A percentile compares a stretch with the other conserved stretches of the same genome.
Conservation (phyloP, 345 rosid species). For the Clausena lansium region DNA sequence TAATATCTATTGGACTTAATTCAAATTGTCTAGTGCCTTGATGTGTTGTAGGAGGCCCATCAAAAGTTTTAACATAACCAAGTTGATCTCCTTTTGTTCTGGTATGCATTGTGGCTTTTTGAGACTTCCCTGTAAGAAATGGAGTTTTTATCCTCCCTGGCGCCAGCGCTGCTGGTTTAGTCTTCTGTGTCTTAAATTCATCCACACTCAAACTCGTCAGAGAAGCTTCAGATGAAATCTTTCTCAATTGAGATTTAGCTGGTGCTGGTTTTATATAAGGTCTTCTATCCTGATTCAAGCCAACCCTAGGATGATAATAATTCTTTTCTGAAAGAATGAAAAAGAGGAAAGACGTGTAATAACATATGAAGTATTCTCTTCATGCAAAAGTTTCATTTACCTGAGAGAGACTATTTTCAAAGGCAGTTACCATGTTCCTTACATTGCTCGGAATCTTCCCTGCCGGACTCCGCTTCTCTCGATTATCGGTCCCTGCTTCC, state of each 20-base stretch:
- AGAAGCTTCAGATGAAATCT: constrained; percentile 25
- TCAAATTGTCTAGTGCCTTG: constrained; percentile 8
- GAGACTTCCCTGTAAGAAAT: constrained; percentile 13
- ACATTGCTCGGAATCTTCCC: constrained; percentile 56
- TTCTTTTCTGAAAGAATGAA: too few relatives aligned
- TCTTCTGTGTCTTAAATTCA: constrained; percentile 15
- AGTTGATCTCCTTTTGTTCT: constrained; percentile 13
- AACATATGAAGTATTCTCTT: constrained; percentile 1
- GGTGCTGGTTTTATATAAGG: constrained; percentile 36
- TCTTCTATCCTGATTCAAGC: constrained; percentile 44
- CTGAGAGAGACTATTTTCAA: constrained; percentile 67
- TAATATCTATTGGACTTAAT: constrained; percentile 3
- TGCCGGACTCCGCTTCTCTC: constrained; percentile 24
- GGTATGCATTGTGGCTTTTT: not conserved
- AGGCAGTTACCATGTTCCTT: constrained; percentile 71
- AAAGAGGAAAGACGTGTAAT: constrained; percentile 3
- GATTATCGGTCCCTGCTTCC: constrained; percentile 15
- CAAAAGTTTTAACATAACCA: constrained; percentile 11
- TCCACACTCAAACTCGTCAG: constrained; percentile 8
- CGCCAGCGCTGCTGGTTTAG: constrained; percentile 11
- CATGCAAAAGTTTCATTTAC: constrained; percentile 29
- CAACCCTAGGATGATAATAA: constrained; percentile 6
- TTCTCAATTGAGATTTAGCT: constrained; percentile 28
- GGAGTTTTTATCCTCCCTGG: constrained; percentile 12
- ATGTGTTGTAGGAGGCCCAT: constrained; percentile 14